Base-by-base conservation (phyloP, 106 monocot genomes). In the Dactylorhiza incarnata region DNA sequence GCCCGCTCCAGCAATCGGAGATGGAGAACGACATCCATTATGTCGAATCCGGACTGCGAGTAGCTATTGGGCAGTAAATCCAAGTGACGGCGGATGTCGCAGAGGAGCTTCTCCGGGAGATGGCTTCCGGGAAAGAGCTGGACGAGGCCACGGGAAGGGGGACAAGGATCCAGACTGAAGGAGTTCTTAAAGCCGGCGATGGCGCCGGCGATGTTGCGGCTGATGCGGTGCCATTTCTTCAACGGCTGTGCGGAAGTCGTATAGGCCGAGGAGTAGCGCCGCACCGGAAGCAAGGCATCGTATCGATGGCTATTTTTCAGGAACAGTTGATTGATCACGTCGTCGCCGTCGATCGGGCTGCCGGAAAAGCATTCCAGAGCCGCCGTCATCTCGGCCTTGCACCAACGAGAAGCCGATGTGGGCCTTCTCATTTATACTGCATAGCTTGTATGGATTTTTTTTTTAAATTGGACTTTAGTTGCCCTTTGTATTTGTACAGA, bases 321-420 rank as follows among this genome's bases (percentile, higher is more conserved):
- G 44, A 97, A 86, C 45, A 93, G 89, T 26, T 92, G 95, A 83
- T 93, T 92, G 49, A 87, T 82, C 79, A 86, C 67, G 75, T 97
- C 93, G 77, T 97, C 96, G 81, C 91, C 93, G 25, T 86, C 89
- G 85, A 91, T 94, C 43, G 89, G 96, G 49, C 91, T 73, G 16
- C 89, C 93, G 9, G 96, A 97, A 91, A 93, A 94, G 85, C 96
- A 97, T 81, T 97, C 96, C 19, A 97, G 55, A 29, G 96, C 93
- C 48, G 90, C 89, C 68, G 89, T 85, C 96, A 96, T 96, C 9
- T 14, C 50, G 26, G 69, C 46, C 0, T 2, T 17, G 17, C 22
- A 20, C 19, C 19, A 7, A 5, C 20, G 9, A 7, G 2, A 22
- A 19, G 58, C 7, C 6, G 19, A 5, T n/a, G 19, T n/a, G 58